Percentiles rank a stretch among this genome's conserved stretches.
phyloP scores from a whole-genome alignment of 2,329 filamentous ascomycete species.

The Sporothrix schenckii region DNA sequence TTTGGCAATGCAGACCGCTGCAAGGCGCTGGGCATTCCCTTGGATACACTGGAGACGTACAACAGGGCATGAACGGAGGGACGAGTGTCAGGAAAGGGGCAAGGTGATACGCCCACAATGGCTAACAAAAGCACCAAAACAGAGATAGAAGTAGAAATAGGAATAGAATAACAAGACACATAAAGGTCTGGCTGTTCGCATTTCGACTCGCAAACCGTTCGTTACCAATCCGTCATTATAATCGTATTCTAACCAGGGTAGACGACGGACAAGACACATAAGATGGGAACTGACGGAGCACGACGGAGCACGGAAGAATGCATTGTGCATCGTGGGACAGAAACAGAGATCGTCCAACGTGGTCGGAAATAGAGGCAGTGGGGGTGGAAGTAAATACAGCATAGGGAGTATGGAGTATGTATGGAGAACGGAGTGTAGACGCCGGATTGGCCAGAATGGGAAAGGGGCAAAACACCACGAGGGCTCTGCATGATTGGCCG shows the following conservation, averaged over 20 bases:
- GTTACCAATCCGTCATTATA: neutral
- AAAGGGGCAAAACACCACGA: neutral
- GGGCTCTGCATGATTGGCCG: too few relatives aligned
- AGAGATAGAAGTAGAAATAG: too few relatives aligned
- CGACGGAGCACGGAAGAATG: neutral
- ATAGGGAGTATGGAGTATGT: neutral
- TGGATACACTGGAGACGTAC: slow-evolving; percentile 34
- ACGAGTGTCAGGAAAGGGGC: too few relatives aligned
- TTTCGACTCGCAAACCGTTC: neutral
- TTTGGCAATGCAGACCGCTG: slow-evolving; percentile 38
- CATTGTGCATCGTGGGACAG: neutral
- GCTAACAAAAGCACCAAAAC: too few relatives aligned
- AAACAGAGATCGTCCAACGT: neutral
- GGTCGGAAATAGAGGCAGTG: neutral
- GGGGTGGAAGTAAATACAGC: neutral
- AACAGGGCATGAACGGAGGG: neutral
- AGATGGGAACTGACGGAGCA: neutral
- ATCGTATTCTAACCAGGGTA: neutral
- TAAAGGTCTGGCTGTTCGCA: too few relatives aligned
- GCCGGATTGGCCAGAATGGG: neutral
- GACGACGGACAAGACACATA: neutral
- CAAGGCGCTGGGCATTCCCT: slow-evolving; percentile 36
- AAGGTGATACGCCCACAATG: too few relatives aligned
- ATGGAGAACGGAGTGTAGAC: neutral
- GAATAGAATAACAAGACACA: too few relatives aligned